Evolutionary conservation across 1,139 yeast genomes (phyloP).

Genomic region (Schizosaccharomyces versatilis): DNA sequence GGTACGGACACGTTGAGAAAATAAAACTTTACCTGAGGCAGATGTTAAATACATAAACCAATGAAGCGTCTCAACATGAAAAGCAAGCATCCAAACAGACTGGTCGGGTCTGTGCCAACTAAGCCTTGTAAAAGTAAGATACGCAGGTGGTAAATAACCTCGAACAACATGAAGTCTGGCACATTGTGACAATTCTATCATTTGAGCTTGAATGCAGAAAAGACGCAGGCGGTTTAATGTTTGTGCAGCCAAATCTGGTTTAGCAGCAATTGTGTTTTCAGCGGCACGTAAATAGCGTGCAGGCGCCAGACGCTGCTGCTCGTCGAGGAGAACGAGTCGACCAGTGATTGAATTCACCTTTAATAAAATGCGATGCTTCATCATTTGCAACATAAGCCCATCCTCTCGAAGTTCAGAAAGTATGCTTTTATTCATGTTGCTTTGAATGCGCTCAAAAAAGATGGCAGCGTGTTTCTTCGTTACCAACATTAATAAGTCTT

Average conservation of each 20-base stretch:
- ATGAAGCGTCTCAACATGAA: neutral
- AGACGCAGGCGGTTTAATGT: neutral
- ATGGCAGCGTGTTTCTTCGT: neutral
- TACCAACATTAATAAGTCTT: neutral
- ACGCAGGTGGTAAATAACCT: neutral
- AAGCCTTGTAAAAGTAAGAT: neutral
- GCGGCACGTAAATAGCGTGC: constrained; percentile 1
- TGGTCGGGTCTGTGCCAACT: neutral
- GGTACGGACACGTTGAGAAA: neutral
- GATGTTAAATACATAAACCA: neutral
- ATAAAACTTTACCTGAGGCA: neutral
- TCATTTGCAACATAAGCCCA: neutral
- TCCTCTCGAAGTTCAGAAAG: neutral
- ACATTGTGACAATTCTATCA: neutral
- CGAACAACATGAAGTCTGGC: neutral
- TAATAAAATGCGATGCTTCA: neutral
- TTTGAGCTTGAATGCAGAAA: neutral
- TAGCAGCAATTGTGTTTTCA: neutral
- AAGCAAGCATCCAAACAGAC: neutral
- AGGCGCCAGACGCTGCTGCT: neutral
- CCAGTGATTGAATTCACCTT: constrained; percentile 1
- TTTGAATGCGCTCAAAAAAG: neutral
- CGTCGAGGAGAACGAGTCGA: neutral
- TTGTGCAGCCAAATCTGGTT: neutral
- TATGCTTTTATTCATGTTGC: neutral